Percentiles rank a stretch among this genome's conserved stretches.
Evolutionary conservation across 345 rosid species (phyloP).

Genomic region (Microcos paniculata): DNA sequence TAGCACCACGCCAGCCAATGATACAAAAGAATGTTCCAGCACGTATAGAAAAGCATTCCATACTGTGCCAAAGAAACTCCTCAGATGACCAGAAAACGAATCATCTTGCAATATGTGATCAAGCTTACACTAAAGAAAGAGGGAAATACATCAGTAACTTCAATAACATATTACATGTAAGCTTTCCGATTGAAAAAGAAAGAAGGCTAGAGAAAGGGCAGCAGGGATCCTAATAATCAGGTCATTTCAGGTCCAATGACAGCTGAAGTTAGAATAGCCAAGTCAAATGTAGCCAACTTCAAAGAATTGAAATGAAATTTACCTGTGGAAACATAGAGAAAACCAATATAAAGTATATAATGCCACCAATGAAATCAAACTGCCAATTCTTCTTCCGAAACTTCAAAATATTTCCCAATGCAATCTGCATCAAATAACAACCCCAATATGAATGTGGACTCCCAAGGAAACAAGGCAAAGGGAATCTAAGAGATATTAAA

Average conservation of each 20-base stretch:
- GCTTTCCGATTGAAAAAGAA: constrained; percentile 3
- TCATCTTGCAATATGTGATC: constrained; percentile 81
- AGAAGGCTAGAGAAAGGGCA: neutral
- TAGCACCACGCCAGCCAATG: constrained; percentile 69
- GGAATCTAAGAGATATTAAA: constrained; percentile 2
- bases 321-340: constrained; percentile 97
- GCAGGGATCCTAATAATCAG: neutral
- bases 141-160: constrained; percentile 21
- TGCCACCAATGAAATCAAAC: constrained; percentile 96
- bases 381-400: constrained; percentile 99
- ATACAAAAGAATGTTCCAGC: constrained; percentile 76
- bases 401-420: constrained; percentile 97
- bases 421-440: constrained; percentile 63
- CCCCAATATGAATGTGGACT: constrained; percentile 14
- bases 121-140: constrained; percentile 80
- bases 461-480: constrained; percentile 13
- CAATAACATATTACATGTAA: neutral
- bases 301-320: constrained; percentile 23
- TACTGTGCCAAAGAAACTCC: constrained; percentile 80
- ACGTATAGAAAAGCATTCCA: constrained; percentile 67
- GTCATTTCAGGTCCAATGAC: neutral
- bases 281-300: neutral
- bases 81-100: constrained; percentile 82
- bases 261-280: constrained; percentile 5
- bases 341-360: constrained; percentile 84